Conservation (phyloP, 192 early-diverging fungal species). For the Coemansia sp. region DNA sequence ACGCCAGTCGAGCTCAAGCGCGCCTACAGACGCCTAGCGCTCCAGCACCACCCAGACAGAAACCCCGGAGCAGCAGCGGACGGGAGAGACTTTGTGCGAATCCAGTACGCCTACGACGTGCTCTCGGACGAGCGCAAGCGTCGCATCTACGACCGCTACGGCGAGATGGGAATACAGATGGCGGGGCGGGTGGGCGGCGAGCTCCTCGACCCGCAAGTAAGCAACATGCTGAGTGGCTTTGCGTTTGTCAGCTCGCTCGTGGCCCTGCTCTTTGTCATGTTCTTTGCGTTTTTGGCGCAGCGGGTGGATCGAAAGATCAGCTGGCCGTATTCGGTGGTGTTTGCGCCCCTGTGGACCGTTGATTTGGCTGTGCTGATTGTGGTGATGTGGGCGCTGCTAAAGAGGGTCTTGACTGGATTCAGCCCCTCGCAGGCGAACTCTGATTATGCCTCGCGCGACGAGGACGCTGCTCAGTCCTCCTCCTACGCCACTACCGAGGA, state of each 20-base stretch:
- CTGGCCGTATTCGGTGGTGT: conserved; percentile 75
- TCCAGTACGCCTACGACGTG: conserved; percentile 82
- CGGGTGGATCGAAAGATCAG: conserved; percentile 66
- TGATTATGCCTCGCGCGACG: not conserved
- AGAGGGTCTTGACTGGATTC: conserved; percentile 18
- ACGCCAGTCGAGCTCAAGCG: conserved; percentile 74
- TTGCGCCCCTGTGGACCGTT: conserved; percentile 80
- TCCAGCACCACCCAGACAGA: conserved; percentile 92
- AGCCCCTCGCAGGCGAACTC: not conserved
- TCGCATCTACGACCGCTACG: conserved; percentile 87
- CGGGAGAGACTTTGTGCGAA: conserved; percentile 75
- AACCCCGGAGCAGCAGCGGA: conserved; percentile 64
- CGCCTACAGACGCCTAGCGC: conserved; percentile 75
- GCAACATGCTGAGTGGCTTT: conserved; percentile 60
- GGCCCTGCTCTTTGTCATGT: conserved; percentile 69
- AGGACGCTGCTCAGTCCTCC: not conserved
- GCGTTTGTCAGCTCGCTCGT: conserved; percentile 56
- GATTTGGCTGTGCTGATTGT: conserved; percentile 52
- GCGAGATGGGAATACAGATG: conserved; percentile 75
- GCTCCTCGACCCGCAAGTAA: conserved; percentile 66
- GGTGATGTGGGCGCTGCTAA: conserved; percentile 25
- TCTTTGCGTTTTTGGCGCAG: conserved; percentile 78
- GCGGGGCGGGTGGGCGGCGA: conserved; percentile 66
- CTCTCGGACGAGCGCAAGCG: conserved; percentile 77
- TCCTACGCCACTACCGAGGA: conserved; percentile 6